Evolutionary conservation across 805 yeast genomes (phyloP).

Genomic region (Trichomonascus vanleenenianus): DNA sequence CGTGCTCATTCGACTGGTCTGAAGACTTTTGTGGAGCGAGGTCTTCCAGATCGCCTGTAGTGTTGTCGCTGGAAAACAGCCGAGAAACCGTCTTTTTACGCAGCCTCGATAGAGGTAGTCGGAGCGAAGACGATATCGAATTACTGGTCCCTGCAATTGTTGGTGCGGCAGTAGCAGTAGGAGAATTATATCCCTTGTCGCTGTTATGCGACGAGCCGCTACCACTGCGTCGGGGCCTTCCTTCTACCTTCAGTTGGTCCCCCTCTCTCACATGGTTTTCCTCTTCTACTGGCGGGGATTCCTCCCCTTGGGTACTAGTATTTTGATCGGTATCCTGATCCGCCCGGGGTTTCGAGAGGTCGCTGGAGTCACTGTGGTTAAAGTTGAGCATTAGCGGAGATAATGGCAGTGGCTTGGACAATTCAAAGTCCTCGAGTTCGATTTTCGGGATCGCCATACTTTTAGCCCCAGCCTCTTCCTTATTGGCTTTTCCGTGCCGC

Average conservation of each 20-base stretch:
- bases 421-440: no score
- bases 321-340: background rate
- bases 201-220: background rate
- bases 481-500: no score
- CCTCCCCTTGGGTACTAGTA: background rate
- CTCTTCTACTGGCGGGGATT: background rate
- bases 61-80: slow-evolving; percentile 1
- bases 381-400: no score
- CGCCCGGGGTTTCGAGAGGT: background rate
- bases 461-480: no score
- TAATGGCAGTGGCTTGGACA: no score
- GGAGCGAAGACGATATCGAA: background rate
- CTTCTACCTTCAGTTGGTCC: background rate
- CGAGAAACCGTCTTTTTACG: slow-evolving; percentile 4
- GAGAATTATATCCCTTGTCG: background rate
- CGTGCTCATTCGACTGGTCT: background rate
- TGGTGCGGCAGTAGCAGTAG: background rate
- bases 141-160: no score
- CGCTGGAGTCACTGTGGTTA: background rate
- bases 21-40: background rate
- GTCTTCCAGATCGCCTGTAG: background rate
- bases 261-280: background rate
- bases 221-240: background rate
- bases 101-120: background rate
- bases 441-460: no score